A percentile compares a stretch with the other conserved stretches of the same genome.
Evolutionary conservation across 192 early-diverging fungal genomes (phyloP).

Genomic region (Entophlyctis luteolus): DNA sequence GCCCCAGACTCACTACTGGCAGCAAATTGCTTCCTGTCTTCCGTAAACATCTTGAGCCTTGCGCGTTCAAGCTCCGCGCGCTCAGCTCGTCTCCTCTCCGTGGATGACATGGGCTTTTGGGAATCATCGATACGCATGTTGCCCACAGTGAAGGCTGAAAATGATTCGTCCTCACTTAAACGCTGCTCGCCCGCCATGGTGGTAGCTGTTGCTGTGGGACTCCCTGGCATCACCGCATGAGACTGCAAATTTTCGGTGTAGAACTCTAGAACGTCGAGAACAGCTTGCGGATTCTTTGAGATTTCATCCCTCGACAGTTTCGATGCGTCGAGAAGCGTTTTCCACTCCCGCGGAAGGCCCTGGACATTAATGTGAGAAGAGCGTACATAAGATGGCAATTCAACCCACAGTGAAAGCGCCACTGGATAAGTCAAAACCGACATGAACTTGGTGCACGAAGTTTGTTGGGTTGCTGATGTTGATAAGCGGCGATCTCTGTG

Average conservation of each 20-base stretch:
- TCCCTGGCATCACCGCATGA: neutral
- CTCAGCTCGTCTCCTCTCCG: too few species aligned
- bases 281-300: slow-evolving; percentile 95
- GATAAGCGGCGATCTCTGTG: slow-evolving; percentile 64
- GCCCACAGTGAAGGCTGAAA: neutral
- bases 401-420: slow-evolving; percentile 46
- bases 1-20: too few species aligned
- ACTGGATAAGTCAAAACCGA: slow-evolving; percentile 48
- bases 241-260: slow-evolving; percentile 74
- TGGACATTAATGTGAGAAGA: slow-evolving; percentile 14
- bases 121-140: neutral
- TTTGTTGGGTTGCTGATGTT: slow-evolving; percentile 79
- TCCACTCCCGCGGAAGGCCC: slow-evolving; percentile 96
- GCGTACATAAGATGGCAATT: neutral
- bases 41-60: too few species aligned
- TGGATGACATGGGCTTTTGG: neutral
- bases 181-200: too few species aligned
- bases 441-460: slow-evolving; percentile 81
- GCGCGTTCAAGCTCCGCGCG: too few species aligned
- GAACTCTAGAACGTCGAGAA: slow-evolving; percentile 94
- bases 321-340: slow-evolving; percentile 83
- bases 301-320: slow-evolving; percentile 97
- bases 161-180: slow-evolving; percentile 33
- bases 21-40: too few species aligned
- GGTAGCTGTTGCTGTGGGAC: slow-evolving; percentile 4